These are phyloP conservation scores for Colletotrichum destructivum DNA, from an alignment of 2,329 filamentous ascomycete genomes.

Conservation along the genomic window DNA sequence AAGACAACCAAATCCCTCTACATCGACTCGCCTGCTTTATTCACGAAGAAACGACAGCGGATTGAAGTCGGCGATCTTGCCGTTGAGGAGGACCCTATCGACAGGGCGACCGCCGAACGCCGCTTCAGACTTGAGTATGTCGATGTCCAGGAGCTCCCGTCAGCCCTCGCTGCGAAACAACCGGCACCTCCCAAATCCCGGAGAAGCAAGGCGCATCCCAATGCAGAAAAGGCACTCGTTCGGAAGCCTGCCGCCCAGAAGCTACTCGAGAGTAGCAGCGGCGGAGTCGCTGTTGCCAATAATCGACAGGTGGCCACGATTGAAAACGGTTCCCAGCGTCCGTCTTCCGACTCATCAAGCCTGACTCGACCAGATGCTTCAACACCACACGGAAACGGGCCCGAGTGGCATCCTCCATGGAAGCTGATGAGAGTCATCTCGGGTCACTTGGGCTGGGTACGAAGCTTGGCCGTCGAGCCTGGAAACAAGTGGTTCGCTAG, in stretches of 20 bases:
- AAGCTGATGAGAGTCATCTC: constrained; percentile 98
- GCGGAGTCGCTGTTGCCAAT: constrained; percentile 6
- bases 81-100: not conserved
- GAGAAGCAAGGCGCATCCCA: constrained; percentile 48
- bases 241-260: constrained; percentile 47
- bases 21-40: constrained; percentile 46
- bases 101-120: constrained; percentile 49
- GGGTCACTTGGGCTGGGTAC: constrained; percentile 95
- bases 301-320: not conserved
- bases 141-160: constrained; percentile 82
- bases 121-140: constrained; percentile 83
- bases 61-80: constrained; percentile 8
- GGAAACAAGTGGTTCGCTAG: constrained; percentile 98
- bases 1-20: constrained; percentile 58
- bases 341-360: constrained; percentile 49
- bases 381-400: constrained; percentile 69
- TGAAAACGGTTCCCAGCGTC: not conserved
- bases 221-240: constrained; percentile 67
- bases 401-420: constrained; percentile 98
- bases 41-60: constrained; percentile 55
- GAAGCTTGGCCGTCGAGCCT: constrained; percentile 90
- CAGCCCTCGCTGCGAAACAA: constrained; percentile 84
- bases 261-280: constrained; percentile 53
- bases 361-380: constrained; percentile 46
- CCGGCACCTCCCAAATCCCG: constrained; percentile 60